phyloP scores from a whole-genome alignment of 202 grass and related monocot species.

The Saccharum hybrid region DNA sequence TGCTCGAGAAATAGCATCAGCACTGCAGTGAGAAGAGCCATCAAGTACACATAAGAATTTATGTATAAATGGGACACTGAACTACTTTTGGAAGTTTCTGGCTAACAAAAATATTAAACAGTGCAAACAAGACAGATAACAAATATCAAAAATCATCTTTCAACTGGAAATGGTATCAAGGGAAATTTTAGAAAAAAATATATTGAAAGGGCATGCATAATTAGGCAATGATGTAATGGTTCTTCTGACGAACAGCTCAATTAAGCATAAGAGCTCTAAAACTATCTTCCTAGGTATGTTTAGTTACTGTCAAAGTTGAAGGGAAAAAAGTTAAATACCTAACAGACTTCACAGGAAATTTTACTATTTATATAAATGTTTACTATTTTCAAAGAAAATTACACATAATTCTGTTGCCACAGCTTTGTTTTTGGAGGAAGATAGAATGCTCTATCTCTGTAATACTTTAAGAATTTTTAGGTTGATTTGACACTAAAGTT shows the following conservation, averaged over 20 bases:
- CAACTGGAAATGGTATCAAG: background rate
- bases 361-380: background rate
- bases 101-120: background rate
- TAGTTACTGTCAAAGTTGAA: background rate
- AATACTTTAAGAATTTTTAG: background rate
- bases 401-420: constrained; percentile 1
- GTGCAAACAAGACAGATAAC: background rate
- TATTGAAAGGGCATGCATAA: background rate
- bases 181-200: background rate
- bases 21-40: constrained; percentile 54
- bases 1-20: constrained; percentile 89
- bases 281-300: background rate
- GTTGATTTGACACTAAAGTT: background rate
- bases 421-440: constrained; percentile 11
- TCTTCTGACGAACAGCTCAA: constrained; percentile 3
- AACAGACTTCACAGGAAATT: background rate
- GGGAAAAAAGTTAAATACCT: background rate
- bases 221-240: constrained; percentile 4
- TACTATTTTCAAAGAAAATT: background rate
- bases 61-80: background rate
- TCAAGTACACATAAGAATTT: constrained; percentile 41
- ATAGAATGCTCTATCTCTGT: background rate
- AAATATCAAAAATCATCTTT: constrained; percentile 17
- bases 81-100: constrained; percentile 20
- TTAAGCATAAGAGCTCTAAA: constrained; percentile 10